Evolutionary conservation across 140 eudicot genomes (phyloP), one percentile per base, ranked within the genome.

Genomic region (Oenanthe javanica): DNA sequence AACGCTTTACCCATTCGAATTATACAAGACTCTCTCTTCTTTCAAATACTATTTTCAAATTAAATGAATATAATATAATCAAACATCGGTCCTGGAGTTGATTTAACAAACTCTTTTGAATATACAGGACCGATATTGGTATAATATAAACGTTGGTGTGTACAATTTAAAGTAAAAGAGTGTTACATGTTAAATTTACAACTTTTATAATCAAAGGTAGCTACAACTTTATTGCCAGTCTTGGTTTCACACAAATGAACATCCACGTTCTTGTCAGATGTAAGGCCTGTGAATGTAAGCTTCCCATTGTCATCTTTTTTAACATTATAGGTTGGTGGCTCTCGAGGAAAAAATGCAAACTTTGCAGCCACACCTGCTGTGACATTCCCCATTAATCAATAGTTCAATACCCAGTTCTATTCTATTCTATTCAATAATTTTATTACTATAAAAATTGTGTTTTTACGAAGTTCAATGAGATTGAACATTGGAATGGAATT

Each of bases 271-370:
- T 89, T 94, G 54, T 94, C 97, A 12, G 92, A 90, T 74, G 97
- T 87, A 10, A 94, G 76, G 1, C 96, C 97, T 50, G 91, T 87
- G 48, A 94, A 89, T 47, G 89, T 83, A 54, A 88, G 75, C 75
- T 81, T 79, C 78, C 89, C 87, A 11, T 79, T 87, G 48, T 86
- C 93, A n/a, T 92, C 98, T 64, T 78, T 88, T 46, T 57, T 79
- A 61, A 94, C 96, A 63, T 90, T 94, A 64, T 94, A 94, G 6
- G 96, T 89, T 31, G 97, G 94, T 76, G 98, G 98, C 81, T 92
- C 95, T 70, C 97, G 98, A 72, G 98, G 98, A 46, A 94, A 94
- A 82, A 94, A 94, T 38, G 98, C 98, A 63, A 94, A 94, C 66
- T 84, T 94, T 66, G 98, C 94, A 19, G 98, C 98, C 73, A 94